Evolutionary conservation across 1,284 basidiomycete genomes (phyloP), one percentile per base, ranked within the genome.

Genomic region (Mycena citricolor): DNA sequence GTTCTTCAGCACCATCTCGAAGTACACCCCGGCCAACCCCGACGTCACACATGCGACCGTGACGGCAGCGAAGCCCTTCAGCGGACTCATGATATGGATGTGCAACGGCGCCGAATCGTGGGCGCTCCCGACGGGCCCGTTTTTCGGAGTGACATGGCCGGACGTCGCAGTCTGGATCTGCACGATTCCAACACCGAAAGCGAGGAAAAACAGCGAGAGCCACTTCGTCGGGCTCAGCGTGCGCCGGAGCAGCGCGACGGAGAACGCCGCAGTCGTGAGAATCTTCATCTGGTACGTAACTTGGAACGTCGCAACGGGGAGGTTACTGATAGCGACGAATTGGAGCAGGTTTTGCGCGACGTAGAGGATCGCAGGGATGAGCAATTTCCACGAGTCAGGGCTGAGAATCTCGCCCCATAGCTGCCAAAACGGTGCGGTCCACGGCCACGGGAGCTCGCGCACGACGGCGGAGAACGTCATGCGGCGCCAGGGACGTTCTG

Each of bases 231-330:
- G 38, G 19, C 74, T 79, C 19, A 97, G 70, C 51, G 83, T 82
- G 57, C 85, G 89, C 49, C 90, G 81, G n/a, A 98, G 77, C 22
- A 98, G 73, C 8, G 91, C 61, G 47, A 97, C 94, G 29, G 90
- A 94, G 67, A 95, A 97, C 33, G 85, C 89, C 12, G 94, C 94
- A 10, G 94, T 98, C 21, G 94, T 97, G 51, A 98, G 81, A 57
- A 98, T 97, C 72, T 97, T 95, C 90, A 94, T 94, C 66, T 95
- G 92, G 67, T 95, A 95, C 42, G 88, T 91, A 60, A 94, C 90
- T 64, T 93, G 90, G 70, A 97, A 98, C 14, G 94, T 94, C 11
- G 94, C 92, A 16, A 91, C 92, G 49, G 93, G 90, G 47, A 98
- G 77, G 63, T 97, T 97, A 44, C 87, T 86, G 19, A 90, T 88